These are phyloP conservation scores for Quercus agrifolia DNA, from an alignment of 306 rosid species.

Conservation along the genomic window DNA sequence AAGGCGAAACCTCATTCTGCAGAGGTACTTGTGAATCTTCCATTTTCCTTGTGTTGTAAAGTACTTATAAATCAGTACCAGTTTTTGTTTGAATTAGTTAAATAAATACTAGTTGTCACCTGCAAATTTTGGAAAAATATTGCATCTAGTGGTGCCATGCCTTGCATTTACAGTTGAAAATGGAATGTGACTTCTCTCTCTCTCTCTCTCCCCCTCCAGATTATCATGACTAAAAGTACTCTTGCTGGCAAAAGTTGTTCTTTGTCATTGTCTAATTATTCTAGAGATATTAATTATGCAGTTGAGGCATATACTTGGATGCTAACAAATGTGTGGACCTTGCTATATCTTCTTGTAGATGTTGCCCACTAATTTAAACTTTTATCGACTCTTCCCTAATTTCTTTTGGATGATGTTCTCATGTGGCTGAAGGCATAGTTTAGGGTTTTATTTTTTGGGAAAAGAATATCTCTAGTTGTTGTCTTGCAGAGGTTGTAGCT, in stretches of 20 bases:
- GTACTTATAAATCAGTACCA: background rate
- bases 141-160: background rate
- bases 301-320: background rate
- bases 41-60: background rate
- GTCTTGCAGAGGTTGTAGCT: background rate
- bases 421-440: background rate
- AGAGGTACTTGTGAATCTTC: slow-evolving; percentile 52
- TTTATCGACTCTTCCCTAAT: background rate
- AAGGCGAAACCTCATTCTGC: slow-evolving; percentile 79
- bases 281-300: background rate
- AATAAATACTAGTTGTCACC: background rate
- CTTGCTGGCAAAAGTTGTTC: background rate
- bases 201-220: background rate
- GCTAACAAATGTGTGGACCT: background rate
- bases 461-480: background rate
- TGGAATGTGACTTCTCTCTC: background rate
- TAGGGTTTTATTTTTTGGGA: background rate
- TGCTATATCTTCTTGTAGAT: background rate
- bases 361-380: background rate
- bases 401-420: background rate
- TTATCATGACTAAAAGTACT: background rate
- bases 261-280: background rate
- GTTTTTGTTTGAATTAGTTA: background rate
- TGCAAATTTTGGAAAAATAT: background rate
- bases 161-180: background rate